Percentiles rank a stretch among this genome's conserved stretches.
phyloP scores from a whole-genome alignment of 495 filamentous ascomycete species.

The Aspergillus avenaceus region DNA sequence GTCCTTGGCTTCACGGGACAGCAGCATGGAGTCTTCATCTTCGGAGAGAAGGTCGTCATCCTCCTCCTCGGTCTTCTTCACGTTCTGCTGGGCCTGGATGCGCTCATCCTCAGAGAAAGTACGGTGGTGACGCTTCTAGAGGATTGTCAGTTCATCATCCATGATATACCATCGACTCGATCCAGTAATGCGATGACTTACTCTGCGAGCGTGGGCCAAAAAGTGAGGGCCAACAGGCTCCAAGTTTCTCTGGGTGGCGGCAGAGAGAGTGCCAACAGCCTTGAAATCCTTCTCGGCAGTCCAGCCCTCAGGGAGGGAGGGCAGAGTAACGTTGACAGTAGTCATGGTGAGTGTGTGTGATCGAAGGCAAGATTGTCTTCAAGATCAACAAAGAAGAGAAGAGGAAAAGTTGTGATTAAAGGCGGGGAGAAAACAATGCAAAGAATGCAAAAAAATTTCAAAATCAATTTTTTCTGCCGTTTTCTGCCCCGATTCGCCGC shows the following conservation, averaged over 20 bases:
- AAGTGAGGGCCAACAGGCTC: conserved; percentile 97
- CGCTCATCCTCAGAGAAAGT: conserved; percentile 98
- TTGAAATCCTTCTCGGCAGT: conserved; percentile 88
- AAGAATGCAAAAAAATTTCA: conserved; percentile 15
- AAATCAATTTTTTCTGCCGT: conserved; percentile 27
- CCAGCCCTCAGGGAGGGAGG: conserved; percentile 78
- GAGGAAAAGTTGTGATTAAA: no score
- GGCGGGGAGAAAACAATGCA: no score
- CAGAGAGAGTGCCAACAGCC: conserved; percentile 62
- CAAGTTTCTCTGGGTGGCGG: conserved; percentile 72
- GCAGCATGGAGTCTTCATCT: conserved; percentile 84
- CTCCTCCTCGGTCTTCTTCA: conserved; percentile 93
- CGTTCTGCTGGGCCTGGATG: conserved; percentile 89
- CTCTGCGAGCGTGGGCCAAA: conserved; percentile 91
- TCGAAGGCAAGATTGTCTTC: conserved; percentile 6
- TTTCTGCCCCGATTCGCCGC: conserved; percentile 34
- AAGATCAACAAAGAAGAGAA: conserved; percentile 3
- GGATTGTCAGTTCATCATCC: conserved; percentile 18
- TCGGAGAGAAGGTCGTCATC: conserved; percentile 88
- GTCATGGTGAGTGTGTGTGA: no score
- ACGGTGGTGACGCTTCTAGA: conserved; percentile 81
- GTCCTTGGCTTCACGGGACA: conserved; percentile 92
- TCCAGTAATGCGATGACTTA: conserved; percentile 31
- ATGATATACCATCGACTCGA: background rate
- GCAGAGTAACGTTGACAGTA: conserved; percentile 57